Evolutionary conservation across 495 filamentous ascomycete species (phyloP), one percentile per base, ranked within the genome.

Genomic region (Patellaria atrata): DNA sequence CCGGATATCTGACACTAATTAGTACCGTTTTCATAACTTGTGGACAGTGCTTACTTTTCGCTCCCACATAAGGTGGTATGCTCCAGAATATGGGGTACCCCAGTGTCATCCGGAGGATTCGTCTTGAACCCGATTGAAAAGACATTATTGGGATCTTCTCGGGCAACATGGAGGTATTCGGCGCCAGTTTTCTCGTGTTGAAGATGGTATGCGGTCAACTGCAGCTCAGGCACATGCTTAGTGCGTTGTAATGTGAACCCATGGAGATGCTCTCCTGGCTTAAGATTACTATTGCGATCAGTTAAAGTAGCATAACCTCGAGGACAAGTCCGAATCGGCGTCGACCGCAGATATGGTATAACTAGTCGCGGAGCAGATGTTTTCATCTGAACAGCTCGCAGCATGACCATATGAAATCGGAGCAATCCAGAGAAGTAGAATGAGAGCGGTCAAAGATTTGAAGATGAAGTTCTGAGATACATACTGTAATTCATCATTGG

Each of bases 71-170:
- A 62, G 2, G 89, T 94, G 2, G 84, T 93, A 59, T 97, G 89
- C 57, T 97, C 89, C 42, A 97, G 65, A 46, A 97, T 96, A 61
- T 97, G 89, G 6, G 89, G 91, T 24, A 96, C 79, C 27, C 89
- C 89, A 0, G 89, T 96, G 40, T 84, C 82, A 59, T 97, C 85
- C 12, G 87, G 82, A 9, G 89, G 89, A 51, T 96, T 97, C 3
- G 89, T 97, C 70, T 94, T 94, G 71, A 96, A 97, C 4, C 84
- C 87, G 47, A 94, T 84, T 5, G 85, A 92, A 64, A 97, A 97
- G 41, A 94, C 91, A 80, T 96, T 97, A 58, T 97, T 97, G 63
- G 78, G 77, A 53, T 97, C 89, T 28, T 96, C 82, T 36, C 85
- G 68, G 0, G 81, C 89, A 42, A 97, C 73, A 63, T 97, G 89